Percentiles rank a stretch among this genome's conserved stretches.
These are phyloP conservation scores for Chalciporus pseudorubinellus DNA, from an alignment of 768 basidiomycete species.

Conservation along the genomic window DNA sequence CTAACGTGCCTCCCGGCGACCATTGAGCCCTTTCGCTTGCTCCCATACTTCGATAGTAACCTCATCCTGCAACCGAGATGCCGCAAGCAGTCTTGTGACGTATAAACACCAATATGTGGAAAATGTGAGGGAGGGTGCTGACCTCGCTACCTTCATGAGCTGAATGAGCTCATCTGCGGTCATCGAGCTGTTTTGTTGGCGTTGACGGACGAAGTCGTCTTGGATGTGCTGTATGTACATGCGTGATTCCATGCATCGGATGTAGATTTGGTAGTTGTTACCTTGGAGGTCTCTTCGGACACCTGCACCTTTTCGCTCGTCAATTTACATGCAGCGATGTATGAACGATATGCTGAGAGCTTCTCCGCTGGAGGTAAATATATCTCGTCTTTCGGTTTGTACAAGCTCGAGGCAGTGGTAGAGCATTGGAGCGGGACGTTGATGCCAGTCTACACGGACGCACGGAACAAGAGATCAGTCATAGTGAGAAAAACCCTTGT, in stretches of 20 bases:
- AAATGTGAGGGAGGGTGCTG: conserved; percentile 12
- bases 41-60: conserved; percentile 65
- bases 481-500: background rate
- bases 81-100: conserved; percentile 37
- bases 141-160: conserved; percentile 72
- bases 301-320: conserved; percentile 50
- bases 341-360: conserved; percentile 53
- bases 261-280: conserved; percentile 34
- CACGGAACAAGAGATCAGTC: background rate
- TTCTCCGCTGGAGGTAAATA: conserved; percentile 44
- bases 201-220: conserved; percentile 61
- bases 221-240: conserved; percentile 60
- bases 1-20: conserved; percentile 33
- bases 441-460: conserved; percentile 52
- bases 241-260: background rate
- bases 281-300: conserved; percentile 57
- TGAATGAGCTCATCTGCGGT: conserved; percentile 64
- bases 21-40: conserved; percentile 58
- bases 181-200: conserved; percentile 37
- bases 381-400: conserved; percentile 47
- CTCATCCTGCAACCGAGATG: conserved; percentile 55
- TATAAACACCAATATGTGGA: background rate
- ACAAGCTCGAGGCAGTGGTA: conserved; percentile 38
- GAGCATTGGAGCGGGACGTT: conserved; percentile 47
- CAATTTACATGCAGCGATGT: conserved; percentile 58